Evolutionary conservation across 306 rosid genomes (phyloP).

Genomic region (Cucumis melo): DNA sequence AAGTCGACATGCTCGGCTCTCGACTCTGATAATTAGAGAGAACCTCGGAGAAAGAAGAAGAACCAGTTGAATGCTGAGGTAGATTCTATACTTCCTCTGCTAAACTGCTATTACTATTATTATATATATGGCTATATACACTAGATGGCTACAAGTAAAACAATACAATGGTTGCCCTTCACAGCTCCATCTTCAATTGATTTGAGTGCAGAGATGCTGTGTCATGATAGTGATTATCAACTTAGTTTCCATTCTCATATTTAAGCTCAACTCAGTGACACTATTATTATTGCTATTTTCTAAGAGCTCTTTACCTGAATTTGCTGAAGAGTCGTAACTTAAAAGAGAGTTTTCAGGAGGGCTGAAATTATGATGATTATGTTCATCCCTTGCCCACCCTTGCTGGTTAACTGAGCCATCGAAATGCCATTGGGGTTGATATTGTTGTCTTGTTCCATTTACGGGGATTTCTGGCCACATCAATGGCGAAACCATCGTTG

Average conservation of each 20-base stretch:
- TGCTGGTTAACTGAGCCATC: conserved; percentile 43
- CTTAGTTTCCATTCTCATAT: neutral
- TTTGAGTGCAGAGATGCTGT: conserved; percentile 68
- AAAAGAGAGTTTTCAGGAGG: conserved; percentile 66
- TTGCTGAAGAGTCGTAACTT: conserved; percentile 60
- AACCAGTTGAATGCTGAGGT: conserved; percentile 30
- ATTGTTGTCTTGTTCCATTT: conserved; percentile 54
- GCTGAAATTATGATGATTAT: conserved; percentile 36
- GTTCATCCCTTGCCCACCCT: conserved; percentile 63
- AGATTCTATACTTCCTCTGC: conserved; percentile 32
- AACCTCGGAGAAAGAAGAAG: conserved; percentile 34
- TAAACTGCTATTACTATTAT: conserved; percentile 49
- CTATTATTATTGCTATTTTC: neutral
- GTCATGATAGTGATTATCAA: conserved; percentile 11
- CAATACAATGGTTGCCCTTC: conserved; percentile 25
- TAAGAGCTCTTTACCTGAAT: conserved; percentile 47
- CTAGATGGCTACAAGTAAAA: conserved; percentile 27
- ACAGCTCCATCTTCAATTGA: conserved; percentile 87
- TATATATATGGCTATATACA: conserved; percentile 62
- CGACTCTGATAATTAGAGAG: conserved; percentile 35
- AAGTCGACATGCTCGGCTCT: conserved; percentile 4
- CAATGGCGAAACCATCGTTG: conserved; percentile 39
- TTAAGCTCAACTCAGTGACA: neutral
- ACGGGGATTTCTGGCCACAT: conserved; percentile 53
- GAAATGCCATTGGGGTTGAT: conserved; percentile 58